A percentile compares a stretch with the other conserved stretches of the same genome.
phyloP scores from a whole-genome alignment of 2,329 filamentous ascomycete species.

The Botrytis tulipae region DNA sequence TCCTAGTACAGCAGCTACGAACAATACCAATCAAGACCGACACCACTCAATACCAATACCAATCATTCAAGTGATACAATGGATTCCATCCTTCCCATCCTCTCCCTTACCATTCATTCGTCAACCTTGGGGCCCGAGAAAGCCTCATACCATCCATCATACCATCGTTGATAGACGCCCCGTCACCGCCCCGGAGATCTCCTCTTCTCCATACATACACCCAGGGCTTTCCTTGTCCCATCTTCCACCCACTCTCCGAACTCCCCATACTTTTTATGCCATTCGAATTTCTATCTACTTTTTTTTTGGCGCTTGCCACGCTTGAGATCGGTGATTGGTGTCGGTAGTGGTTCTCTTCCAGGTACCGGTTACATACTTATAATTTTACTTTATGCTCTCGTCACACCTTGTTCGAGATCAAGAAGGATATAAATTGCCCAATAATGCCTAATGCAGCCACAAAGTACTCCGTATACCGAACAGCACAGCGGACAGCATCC shows the following conservation, averaged over 20 bases:
- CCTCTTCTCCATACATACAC: slow-evolving; percentile 13
- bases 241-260: slow-evolving; percentile 2
- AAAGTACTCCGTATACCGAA: background rate
- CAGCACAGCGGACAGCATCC: slow-evolving; percentile 9
- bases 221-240: slow-evolving; percentile 12
- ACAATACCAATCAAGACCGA: background rate
- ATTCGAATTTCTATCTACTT: background rate
- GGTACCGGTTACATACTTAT: background rate
- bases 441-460: slow-evolving; percentile 21
- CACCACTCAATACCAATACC: background rate
- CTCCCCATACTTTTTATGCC: slow-evolving; percentile 7
- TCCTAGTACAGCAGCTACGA: background rate
- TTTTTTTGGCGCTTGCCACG: slow-evolving; percentile 12
- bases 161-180: slow-evolving; percentile 4
- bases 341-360: background rate
- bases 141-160: background rate
- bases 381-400: slow-evolving; percentile 7
- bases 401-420: slow-evolving; percentile 14
- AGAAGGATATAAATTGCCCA: slow-evolving; percentile 17
- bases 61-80: background rate
- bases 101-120: background rate
- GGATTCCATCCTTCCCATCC: background rate
- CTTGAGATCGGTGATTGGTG: slow-evolving; percentile 1
- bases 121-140: background rate
- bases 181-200: slow-evolving; percentile 17